phyloP scores from a whole-genome alignment of 805 yeast species.

The Phaffomyces antillensis region DNA sequence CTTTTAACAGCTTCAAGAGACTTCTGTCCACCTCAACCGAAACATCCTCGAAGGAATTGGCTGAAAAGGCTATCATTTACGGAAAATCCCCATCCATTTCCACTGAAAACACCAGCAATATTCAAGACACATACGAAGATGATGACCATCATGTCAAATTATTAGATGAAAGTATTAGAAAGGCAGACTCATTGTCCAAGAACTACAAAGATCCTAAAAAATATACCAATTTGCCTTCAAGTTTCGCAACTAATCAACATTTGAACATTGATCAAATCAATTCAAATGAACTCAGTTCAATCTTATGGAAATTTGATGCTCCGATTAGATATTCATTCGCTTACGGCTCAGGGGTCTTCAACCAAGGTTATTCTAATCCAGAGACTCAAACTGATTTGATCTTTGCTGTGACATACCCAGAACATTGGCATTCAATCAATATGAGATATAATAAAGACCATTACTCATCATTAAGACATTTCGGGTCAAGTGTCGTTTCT shows the following conservation, averaged over 20 bases:
- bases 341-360: conserved; percentile 90
- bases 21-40: conserved; percentile 17
- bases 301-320: conserved; percentile 55
- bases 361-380: conserved; percentile 47
- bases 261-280: conserved; percentile 36
- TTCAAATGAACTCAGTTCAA: conserved; percentile 36
- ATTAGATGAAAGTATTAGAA: conserved; percentile 21
- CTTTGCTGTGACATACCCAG: conserved; percentile 69
- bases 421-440: conserved; percentile 72
- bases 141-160: conserved; percentile 13
- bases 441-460: conserved; percentile 62
- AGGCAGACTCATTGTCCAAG: conserved; percentile 18
- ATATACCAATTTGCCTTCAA: conserved; percentile 37
- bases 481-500: conserved; percentile 55
- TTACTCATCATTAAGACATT: conserved; percentile 58
- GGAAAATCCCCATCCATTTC: conserved; percentile 4
- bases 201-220: conserved; percentile 13
- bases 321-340: conserved; percentile 82
- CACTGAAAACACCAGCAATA: neutral
- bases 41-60: conserved; percentile 17
- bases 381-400: conserved; percentile 81
- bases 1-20: conserved; percentile 5
- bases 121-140: neutral
- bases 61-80: conserved; percentile 18
- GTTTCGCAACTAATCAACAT: conserved; percentile 54